A percentile compares a stretch with the other conserved stretches of the same genome.
These are phyloP conservation scores for Rhodotorula sp. DNA, from an alignment of 1,284 basidiomycete genomes.

Conservation along the genomic window DNA sequence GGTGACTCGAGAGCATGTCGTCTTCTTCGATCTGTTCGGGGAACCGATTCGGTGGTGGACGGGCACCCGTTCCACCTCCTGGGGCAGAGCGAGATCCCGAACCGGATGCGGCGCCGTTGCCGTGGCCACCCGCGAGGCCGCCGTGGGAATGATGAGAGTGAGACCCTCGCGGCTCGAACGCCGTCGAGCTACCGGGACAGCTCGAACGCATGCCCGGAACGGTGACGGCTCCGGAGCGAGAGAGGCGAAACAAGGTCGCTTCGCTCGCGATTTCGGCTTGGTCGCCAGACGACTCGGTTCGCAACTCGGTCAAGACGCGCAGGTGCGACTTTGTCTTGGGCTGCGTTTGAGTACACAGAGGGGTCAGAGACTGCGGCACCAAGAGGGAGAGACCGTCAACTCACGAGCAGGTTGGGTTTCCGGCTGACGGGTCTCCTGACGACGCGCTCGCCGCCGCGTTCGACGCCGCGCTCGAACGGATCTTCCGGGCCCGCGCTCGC, in stretches of 20 bases:
- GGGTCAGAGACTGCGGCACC: not conserved
- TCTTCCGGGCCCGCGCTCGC: conserved; percentile 22
- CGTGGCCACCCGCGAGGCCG: not conserved
- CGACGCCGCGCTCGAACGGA: not conserved
- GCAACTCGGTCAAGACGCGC: conserved; percentile 30
- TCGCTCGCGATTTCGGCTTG: conserved; percentile 34
- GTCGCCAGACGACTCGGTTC: conserved; percentile 26
- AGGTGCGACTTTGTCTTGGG: conserved; percentile 39
- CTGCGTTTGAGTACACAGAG: conserved; percentile 1
- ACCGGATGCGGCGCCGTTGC: not conserved
- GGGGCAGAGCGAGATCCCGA: not conserved
- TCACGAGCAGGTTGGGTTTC: conserved; percentile 35
- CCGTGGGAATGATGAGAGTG: not conserved
- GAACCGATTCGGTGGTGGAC: conserved; percentile 32
- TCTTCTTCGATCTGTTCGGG: conserved; percentile 28
- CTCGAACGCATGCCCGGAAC: conserved; percentile 17
- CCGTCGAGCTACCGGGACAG: conserved; percentile 3
- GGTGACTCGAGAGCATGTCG: conserved; percentile 3
- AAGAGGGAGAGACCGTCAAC: not conserved
- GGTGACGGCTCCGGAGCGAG: conserved; percentile 27
- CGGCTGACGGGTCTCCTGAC: conserved; percentile 28
- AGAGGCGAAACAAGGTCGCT: conserved; percentile 35
- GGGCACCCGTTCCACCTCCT: not conserved
- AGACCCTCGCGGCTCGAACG: not conserved
- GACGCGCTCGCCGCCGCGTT: not conserved